phyloP scores from a whole-genome alignment of 2,329 filamentous ascomycete species.

The Aspergillus brasiliensis region DNA sequence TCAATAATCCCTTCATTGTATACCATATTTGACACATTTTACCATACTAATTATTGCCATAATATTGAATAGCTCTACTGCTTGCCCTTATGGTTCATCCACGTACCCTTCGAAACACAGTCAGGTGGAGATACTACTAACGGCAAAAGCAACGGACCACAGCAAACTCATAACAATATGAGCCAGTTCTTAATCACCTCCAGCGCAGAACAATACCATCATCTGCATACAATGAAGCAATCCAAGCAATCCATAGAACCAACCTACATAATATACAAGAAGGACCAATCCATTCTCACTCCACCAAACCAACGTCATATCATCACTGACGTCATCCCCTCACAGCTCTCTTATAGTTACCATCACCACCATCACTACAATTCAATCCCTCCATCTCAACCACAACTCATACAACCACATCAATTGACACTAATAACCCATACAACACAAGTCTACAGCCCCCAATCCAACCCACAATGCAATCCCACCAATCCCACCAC shows the following conservation, averaged over 20 bases:
- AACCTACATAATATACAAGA: background rate
- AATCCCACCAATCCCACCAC: constrained; percentile 14
- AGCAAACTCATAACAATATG: too few species aligned
- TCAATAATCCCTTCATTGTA: too few species aligned
- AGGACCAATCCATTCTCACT: too few species aligned
- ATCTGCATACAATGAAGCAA: background rate
- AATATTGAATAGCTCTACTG: too few species aligned
- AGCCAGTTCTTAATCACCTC: too few species aligned
- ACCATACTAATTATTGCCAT: too few species aligned
- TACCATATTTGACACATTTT: too few species aligned
- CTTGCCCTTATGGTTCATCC: too few species aligned
- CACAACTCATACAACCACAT: background rate
- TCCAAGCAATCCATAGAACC: background rate
- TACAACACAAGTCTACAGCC: background rate
- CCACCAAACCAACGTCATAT: constrained; percentile 3
- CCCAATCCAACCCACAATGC: constrained; percentile 20
- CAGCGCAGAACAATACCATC: background rate
- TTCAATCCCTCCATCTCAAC: background rate
- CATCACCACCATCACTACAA: background rate
- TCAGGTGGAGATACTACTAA: too few species aligned
- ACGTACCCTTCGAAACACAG: too few species aligned
- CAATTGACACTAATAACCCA: background rate
- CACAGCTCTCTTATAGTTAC: constrained; percentile 1
- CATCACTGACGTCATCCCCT: constrained; percentile 27
- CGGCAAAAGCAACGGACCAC: too few species aligned